Evolutionary conservation across 148 eudicot genomes (phyloP), one percentile per base, ranked within the genome.

Genomic region (Chenopodium album): DNA sequence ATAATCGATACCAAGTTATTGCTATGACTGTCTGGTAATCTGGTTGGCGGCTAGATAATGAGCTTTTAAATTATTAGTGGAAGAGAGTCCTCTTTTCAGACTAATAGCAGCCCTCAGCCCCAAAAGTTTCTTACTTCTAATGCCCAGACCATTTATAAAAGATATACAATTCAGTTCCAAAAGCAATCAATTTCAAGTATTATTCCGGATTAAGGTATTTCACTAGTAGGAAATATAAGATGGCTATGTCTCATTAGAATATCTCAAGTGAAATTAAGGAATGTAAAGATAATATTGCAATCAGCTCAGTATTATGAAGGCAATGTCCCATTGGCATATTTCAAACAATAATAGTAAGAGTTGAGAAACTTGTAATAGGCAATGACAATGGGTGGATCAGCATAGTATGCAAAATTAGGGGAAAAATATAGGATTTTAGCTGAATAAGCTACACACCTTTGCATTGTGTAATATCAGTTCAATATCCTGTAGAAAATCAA

Each of bases 401-500:
- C 77, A 59, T 69, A 80, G 1, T 23, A 67, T 67, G 23, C 73
- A 65, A 65, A 66, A 73, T 60, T 13, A n/a, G 17, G 59, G 19
- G 7, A 34, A 50, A 71, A 12, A 22, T 4, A 74, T 19, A 3
- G 31, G 14, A 41, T 10, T 32, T 32, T 47, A 65, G 83, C 48
- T 52, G 22, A 17, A 23, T 48, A 76, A 12, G 64, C 13, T 65
- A 76, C 88, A 54, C 77, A 97, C 99, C 98, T 97, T 97, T 52
- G 99, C 99, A 80, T 97, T 97, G 77, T 79, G 80, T 84, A 97
- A 79, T 73, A 97, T 94, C 76, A 97, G 92, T 84, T 97, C 99
- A 83, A 97, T 90, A 88, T 97, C 99, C 83, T 89, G 97, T 86
- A 89, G 76, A 85, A 92, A 97, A 60, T 93, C 86, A 86, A 90